phyloP scores from a whole-genome alignment of 169 alveolate species.

The Plasmodium malariae region DNA sequence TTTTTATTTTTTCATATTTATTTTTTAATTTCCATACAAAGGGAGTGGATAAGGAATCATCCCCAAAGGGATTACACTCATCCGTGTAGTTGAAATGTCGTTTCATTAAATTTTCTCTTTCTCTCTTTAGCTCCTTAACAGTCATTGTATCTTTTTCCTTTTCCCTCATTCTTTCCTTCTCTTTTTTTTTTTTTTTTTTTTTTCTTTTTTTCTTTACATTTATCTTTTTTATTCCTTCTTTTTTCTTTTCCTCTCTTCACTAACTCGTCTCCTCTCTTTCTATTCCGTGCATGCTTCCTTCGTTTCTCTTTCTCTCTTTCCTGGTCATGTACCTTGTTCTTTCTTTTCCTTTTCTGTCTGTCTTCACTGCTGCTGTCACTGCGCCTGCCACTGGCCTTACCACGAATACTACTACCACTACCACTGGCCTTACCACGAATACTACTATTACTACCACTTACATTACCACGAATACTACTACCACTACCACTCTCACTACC shows the following conservation, averaged over 20 bases:
- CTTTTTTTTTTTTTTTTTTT: background rate
- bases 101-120: constrained; percentile 74
- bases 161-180: background rate
- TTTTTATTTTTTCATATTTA: constrained; percentile 50
- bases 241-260: background rate
- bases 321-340: background rate
- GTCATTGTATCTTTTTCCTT: constrained; percentile 13
- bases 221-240: background rate
- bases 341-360: background rate
- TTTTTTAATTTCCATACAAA: constrained; percentile 85
- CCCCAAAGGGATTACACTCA: constrained; percentile 90
- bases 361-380: background rate
- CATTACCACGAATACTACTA: too few species aligned
- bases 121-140: constrained; percentile 40
- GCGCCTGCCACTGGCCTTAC: background rate
- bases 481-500: too few species aligned
- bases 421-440: too few species aligned
- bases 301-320: constrained; percentile 6
- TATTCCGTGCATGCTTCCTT: background rate
- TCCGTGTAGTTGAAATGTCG: constrained; percentile 85
- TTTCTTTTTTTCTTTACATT: background rate
- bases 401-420: too few species aligned
- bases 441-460: too few species aligned
- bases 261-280: background rate
- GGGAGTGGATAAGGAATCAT: constrained; percentile 81